These are phyloP conservation scores for Yamadazyma oceani DNA, from an alignment of 1,139 yeast species.

Conservation along the genomic window DNA sequence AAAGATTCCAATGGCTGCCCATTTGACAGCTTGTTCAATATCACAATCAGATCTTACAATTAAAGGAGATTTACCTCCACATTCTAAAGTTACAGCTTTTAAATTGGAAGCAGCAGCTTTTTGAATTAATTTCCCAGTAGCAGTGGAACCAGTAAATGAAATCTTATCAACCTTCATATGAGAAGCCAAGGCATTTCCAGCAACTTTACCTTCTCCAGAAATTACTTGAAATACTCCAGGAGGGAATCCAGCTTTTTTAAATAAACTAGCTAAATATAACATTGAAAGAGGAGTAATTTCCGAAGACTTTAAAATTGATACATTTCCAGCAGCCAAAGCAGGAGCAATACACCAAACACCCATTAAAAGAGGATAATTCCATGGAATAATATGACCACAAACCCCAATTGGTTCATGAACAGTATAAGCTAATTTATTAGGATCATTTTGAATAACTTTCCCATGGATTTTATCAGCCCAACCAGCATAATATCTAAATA, in stretches of 20 bases:
- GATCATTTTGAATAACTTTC: constrained; percentile 63
- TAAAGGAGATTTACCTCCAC: constrained; percentile 89
- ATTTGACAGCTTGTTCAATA: constrained; percentile 75
- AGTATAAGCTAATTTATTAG: constrained; percentile 72
- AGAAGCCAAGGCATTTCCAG: constrained; percentile 58
- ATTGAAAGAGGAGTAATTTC: constrained; percentile 67
- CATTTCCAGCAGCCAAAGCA: constrained; percentile 68
- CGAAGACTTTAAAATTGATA: constrained; percentile 63
- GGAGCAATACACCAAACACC: constrained; percentile 64
- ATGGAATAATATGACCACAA: constrained; percentile 73
- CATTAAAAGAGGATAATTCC: constrained; percentile 63
- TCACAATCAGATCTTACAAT: constrained; percentile 74
- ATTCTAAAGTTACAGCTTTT: constrained; percentile 83
- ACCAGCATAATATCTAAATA: constrained; percentile 74
- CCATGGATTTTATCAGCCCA: constrained; percentile 84
- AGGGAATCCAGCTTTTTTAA: constrained; percentile 69
- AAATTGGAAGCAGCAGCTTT: constrained; percentile 55
- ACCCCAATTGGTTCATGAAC: constrained; percentile 82
- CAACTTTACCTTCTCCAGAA: constrained; percentile 55
- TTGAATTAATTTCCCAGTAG: constrained; percentile 63
- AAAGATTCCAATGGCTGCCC: constrained; percentile 84
- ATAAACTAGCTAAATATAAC: constrained; percentile 51
- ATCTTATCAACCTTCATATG: constrained; percentile 60
- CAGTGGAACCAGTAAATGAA: constrained; percentile 65
- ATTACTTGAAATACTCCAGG: constrained; percentile 66